Conservation (phyloP, 169 alveolate genomes). For the Plasmodium sp. region DNA sequence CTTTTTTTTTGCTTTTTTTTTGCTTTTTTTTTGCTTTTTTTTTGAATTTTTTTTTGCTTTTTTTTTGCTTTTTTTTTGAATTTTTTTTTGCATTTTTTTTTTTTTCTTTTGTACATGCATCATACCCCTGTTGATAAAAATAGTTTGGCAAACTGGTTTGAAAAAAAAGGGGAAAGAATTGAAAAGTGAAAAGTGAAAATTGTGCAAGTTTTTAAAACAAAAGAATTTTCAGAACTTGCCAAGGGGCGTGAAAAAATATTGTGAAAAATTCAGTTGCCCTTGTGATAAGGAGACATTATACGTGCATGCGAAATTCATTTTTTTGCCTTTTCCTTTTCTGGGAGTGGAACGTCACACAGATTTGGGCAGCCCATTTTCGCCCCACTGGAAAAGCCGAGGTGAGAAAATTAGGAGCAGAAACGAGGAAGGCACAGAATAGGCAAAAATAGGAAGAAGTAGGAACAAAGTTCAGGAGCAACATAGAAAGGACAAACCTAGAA, state of each 20-base stretch:
- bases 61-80: not conserved
- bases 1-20: not conserved
- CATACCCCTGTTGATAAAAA: not conserved
- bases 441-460: not conserved
- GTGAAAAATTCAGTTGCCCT: not conserved
- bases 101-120: not conserved
- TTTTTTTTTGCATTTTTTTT: not conserved
- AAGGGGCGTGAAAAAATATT: not conserved
- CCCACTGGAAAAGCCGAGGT: not conserved
- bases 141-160: not conserved
- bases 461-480: not conserved
- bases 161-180: not conserved
- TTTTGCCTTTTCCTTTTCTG: slow-evolving; percentile 5
- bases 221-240: not conserved
- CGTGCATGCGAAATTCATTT: not conserved
- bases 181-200: not conserved
- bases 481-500: not conserved
- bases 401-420: not conserved
- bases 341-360: not conserved
- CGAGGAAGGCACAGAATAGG: not conserved
- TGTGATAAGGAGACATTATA: not conserved
- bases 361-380: not conserved
- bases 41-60: not conserved
- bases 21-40: no score
- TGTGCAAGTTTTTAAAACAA: not conserved